Evolutionary conservation across 1,284 basidiomycete species (phyloP).

Genomic region (Chalciporus sp.): DNA sequence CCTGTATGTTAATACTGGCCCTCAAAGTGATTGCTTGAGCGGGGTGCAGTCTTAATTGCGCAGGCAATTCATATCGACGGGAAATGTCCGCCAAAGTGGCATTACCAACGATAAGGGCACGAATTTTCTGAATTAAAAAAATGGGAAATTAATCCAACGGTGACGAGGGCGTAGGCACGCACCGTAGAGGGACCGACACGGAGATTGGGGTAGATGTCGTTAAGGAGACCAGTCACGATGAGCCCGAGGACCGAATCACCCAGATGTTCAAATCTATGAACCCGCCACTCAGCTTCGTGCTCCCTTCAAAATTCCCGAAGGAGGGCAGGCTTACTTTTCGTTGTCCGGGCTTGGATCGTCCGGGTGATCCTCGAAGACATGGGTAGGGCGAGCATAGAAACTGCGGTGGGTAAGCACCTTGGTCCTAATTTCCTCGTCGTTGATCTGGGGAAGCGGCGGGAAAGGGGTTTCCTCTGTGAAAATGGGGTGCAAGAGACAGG

Average conservation of each 20-base stretch:
- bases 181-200: constrained; percentile 77
- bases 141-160: background rate
- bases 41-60: constrained; percentile 59
- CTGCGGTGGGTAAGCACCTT: constrained; percentile 77
- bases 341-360: constrained; percentile 76
- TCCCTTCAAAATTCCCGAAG: background rate
- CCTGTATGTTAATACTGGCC: constrained; percentile 69
- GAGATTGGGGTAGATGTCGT: constrained; percentile 64
- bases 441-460: constrained; percentile 28
- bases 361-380: constrained; percentile 71
- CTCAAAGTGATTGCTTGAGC: constrained; percentile 70
- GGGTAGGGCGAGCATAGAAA: constrained; percentile 62
- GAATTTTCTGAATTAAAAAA: constrained; percentile 59
- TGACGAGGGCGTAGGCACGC: constrained; percentile 22
- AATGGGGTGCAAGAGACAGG: constrained; percentile 15
- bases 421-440: constrained; percentile 36
- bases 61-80: constrained; percentile 60
- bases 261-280: constrained; percentile 65
- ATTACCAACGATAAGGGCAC: constrained; percentile 71
- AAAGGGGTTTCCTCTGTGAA: constrained; percentile 25
- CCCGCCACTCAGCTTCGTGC: background rate
- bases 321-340: constrained; percentile 53
- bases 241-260: constrained; percentile 72
- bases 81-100: constrained; percentile 71
- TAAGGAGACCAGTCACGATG: constrained; percentile 62